Conservation (phyloP, 768 basidiomycete species). For the Boletus rex-veris region DNA sequence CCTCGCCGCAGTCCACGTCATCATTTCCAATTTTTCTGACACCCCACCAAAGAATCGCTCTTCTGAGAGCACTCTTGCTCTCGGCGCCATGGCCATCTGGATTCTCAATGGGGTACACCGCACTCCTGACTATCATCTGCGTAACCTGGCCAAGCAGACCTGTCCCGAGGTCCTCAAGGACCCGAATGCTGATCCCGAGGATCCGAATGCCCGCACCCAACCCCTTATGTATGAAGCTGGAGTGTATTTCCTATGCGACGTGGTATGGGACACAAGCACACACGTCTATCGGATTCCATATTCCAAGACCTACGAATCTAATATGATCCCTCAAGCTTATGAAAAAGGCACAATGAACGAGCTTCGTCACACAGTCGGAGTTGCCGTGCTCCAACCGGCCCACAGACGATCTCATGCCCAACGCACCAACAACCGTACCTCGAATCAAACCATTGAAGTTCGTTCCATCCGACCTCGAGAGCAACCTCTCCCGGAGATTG, state of each 20-base stretch:
- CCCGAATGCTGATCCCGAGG: background rate
- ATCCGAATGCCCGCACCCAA: background rate
- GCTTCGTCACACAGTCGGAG: no score
- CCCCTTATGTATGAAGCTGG: slow-evolving; percentile 10
- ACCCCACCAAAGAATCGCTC: background rate
- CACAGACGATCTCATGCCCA: no score
- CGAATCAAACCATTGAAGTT: no score
- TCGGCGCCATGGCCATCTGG: slow-evolving; percentile 4
- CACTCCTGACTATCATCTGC: background rate
- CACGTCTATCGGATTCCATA: background rate
- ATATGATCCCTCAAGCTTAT: background rate
- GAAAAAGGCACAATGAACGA: background rate
- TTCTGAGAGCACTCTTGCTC: background rate
- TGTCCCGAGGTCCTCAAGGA: background rate
- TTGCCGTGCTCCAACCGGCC: no score
- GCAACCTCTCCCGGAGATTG: background rate
- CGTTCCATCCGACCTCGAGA: background rate
- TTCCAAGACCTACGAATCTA: background rate
- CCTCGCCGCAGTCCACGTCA: background rate
- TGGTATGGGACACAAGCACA: background rate
- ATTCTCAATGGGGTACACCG: slow-evolving; percentile 1
- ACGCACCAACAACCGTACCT: no score
- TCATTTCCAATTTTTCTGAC: background rate
- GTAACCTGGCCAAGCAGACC: background rate
- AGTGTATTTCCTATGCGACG: background rate